A percentile compares a stretch with the other conserved stretches of the same genome.
Conservation (phyloP, 805 yeast genomes). For the Wickerhamiella brachini region DNA sequence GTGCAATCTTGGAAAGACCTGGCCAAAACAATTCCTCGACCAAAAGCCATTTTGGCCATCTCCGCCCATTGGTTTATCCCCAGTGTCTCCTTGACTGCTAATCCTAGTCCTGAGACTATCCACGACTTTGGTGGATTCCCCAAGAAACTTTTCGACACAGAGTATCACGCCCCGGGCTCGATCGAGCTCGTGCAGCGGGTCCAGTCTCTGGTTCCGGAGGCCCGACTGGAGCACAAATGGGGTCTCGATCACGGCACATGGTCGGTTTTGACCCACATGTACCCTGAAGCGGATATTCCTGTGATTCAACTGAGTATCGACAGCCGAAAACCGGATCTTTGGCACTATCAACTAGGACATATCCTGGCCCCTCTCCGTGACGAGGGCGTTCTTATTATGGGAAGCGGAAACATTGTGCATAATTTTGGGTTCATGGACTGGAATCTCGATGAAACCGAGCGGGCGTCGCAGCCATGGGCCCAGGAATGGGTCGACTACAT, state of each 20-base stretch:
- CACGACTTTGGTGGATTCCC: conserved; percentile 17
- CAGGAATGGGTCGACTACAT: conserved; percentile 29
- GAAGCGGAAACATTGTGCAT: conserved; percentile 66
- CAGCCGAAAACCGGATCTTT: conserved; percentile 27
- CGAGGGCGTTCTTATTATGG: conserved; percentile 38
- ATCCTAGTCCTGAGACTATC: conserved; percentile 12
- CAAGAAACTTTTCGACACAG: conserved; percentile 9
- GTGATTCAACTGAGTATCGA: conserved; percentile 28
- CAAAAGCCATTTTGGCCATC: conserved; percentile 14
- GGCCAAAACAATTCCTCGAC: conserved; percentile 11
- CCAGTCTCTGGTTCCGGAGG: conserved; percentile 4
- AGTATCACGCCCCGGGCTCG: conserved; percentile 17
- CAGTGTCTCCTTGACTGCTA: conserved; percentile 9
- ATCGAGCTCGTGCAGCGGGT: conserved; percentile 14
- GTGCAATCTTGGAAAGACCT: conserved; percentile 8
- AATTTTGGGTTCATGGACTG: conserved; percentile 24
- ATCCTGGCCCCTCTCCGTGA: conserved; percentile 36
- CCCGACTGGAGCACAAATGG: conserved; percentile 7
- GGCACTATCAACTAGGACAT: conserved; percentile 37
- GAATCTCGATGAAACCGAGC: conserved; percentile 9
- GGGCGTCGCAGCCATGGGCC: conserved; percentile 13
- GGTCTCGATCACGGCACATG: conserved; percentile 19
- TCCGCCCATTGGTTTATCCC: conserved; percentile 17
- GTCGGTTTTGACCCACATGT: conserved; percentile 16
- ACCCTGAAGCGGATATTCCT: conserved; percentile 22